phyloP scores from a whole-genome alignment of 2,329 filamentous ascomycete genomes.

The Colletotrichum simmondsii region DNA sequence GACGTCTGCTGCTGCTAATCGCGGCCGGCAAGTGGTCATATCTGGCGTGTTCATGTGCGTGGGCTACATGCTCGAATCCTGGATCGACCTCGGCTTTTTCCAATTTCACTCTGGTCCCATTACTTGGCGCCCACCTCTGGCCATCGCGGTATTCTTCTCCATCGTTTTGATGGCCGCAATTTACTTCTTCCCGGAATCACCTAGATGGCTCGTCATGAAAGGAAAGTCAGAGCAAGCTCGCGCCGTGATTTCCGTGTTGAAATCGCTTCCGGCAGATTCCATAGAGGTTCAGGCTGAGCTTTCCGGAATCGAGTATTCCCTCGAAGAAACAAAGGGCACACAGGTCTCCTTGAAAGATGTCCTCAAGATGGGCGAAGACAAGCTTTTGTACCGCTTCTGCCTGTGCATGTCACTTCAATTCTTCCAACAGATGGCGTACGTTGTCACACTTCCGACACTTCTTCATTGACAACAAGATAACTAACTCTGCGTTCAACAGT shows the following conservation, averaged over 20 bases:
- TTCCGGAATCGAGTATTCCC: slow-evolving; percentile 57
- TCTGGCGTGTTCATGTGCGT: slow-evolving; percentile 38
- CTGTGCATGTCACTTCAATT: slow-evolving; percentile 46
- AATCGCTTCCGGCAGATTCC: slow-evolving; percentile 48
- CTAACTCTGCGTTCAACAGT: slow-evolving; percentile 35
- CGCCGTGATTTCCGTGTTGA: slow-evolving; percentile 49
- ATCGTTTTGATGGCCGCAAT: slow-evolving; percentile 45
- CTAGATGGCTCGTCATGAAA: slow-evolving; percentile 49
- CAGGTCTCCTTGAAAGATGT: slow-evolving; percentile 52
- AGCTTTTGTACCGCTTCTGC: slow-evolving; percentile 57
- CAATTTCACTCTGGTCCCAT: slow-evolving; percentile 40
- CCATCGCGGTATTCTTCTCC: slow-evolving; percentile 45
- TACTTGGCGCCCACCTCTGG: slow-evolving; percentile 48
- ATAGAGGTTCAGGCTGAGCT: slow-evolving; percentile 54
- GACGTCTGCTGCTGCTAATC: slow-evolving; percentile 50
- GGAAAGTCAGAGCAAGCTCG: slow-evolving; percentile 45
- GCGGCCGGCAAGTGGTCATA: slow-evolving; percentile 52
- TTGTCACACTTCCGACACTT: not conserved
- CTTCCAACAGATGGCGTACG: slow-evolving; percentile 39
- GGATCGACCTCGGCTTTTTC: slow-evolving; percentile 57
- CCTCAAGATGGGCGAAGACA: slow-evolving; percentile 60
- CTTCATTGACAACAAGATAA: no score
- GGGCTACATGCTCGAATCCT: slow-evolving; percentile 49
- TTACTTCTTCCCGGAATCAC: slow-evolving; percentile 49
- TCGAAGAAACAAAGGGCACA: slow-evolving; percentile 52